A percentile compares a stretch with the other conserved stretches of the same genome.
phyloP scores from a whole-genome alignment of 2,329 filamentous ascomycete species.

The Zelopaecilomyces penicillatus region DNA sequence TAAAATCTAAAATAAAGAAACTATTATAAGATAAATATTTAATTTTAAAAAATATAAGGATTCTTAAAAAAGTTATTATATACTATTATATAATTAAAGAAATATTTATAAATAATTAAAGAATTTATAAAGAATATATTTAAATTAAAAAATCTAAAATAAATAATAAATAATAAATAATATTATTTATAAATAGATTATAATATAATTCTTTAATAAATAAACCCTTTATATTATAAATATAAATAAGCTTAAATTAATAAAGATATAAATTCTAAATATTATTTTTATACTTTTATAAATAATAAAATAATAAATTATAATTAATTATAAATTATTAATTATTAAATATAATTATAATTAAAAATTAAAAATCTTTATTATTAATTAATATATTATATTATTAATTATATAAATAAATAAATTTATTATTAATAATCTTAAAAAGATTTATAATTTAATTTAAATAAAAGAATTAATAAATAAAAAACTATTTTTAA shows the following conservation, averaged over 20 bases:
- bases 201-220: no score
- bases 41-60: no score
- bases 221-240: slow-evolving; percentile 1
- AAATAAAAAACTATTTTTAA: not conserved
- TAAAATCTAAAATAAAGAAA: no score
- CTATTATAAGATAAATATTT: no score
- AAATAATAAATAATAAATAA: no score
- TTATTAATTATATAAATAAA: not conserved
- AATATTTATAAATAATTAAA: not conserved
- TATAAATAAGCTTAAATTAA: not conserved
- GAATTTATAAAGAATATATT: no score
- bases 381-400: not conserved
- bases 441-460: not conserved
- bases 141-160: no score
- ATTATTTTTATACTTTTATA: not conserved
- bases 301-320: not conserved
- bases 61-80: no score
- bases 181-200: no score
- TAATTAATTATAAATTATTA: not conserved
- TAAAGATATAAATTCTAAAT: not conserved
- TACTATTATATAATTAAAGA: not conserved
- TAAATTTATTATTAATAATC: not conserved
- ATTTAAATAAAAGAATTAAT: not conserved
- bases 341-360: not conserved
- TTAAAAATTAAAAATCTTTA: not conserved